Percentiles rank a stretch among this genome's conserved stretches.
Conservation (phyloP, 2,329 filamentous ascomycete genomes). For the Claviceps pazoutovae region DNA sequence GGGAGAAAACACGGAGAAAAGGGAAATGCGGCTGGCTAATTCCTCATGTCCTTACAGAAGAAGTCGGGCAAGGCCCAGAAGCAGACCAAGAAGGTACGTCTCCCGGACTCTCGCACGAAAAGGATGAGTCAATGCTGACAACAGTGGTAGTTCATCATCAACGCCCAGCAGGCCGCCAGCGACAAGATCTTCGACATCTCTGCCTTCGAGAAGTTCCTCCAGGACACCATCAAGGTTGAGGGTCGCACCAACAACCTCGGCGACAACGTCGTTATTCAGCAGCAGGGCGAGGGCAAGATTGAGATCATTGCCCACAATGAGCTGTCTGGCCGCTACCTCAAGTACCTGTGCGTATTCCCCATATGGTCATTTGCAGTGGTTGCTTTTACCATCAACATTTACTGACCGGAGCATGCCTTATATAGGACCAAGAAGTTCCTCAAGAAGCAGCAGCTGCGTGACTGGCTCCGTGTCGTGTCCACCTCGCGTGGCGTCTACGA, state of each 20-base stretch:
- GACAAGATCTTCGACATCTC: constrained; percentile 99
- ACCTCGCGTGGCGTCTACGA: constrained; percentile 98
- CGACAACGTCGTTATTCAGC: constrained; percentile 78
- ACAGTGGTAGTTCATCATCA: constrained; percentile 77
- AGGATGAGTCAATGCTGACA: background rate
- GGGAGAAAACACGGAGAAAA: background rate
- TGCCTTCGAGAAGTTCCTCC: constrained; percentile 99
- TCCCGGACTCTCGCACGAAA: background rate
- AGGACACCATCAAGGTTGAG: constrained; percentile 99
- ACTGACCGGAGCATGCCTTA: background rate
- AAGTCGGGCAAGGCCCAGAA: constrained; percentile 61
- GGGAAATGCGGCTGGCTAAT: constrained; percentile 92
- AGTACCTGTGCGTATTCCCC: constrained; percentile 72
- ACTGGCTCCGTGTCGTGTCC: constrained; percentile 98
- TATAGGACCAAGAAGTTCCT: constrained; percentile 98
- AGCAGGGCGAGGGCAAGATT: constrained; percentile 92
- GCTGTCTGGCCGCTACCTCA: constrained; percentile 97
- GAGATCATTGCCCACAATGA: constrained; percentile 96
- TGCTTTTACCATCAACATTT: background rate
- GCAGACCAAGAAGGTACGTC: constrained; percentile 67
- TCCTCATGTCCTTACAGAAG: constrained; percentile 40
- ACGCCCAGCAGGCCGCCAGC: constrained; percentile 91
- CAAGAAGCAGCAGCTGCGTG: constrained; percentile 99
- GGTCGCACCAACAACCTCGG: constrained; percentile 97
- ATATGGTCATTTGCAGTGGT: background rate